Evolutionary conservation across 305 asterid genomes (phyloP).

Genomic region (Solanum hybrid): DNA sequence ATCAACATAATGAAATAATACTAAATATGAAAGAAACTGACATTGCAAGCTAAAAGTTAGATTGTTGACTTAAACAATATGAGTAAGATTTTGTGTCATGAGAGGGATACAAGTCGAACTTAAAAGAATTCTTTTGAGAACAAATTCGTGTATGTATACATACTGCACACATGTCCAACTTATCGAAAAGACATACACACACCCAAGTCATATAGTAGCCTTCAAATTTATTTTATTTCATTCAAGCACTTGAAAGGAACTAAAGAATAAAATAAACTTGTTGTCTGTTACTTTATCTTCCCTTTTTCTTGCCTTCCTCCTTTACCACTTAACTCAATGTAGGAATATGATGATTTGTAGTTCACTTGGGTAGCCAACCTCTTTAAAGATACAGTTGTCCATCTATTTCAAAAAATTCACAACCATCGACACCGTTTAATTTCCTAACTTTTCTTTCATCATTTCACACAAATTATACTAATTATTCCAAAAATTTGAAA

Average conservation of each 20-base stretch:
- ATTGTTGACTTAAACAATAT: neutral
- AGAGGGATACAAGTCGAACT: neutral
- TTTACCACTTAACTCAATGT: neutral
- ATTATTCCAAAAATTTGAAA: too few species aligned
- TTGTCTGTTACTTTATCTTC: neutral
- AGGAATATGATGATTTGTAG: neutral
- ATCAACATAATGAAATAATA: neutral
- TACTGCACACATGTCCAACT: neutral
- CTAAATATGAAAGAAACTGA: neutral
- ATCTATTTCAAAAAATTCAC: neutral
- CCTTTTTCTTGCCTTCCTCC: neutral
- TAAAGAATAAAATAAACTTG: neutral
- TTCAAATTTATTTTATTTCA: neutral
- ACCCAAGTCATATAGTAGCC: neutral
- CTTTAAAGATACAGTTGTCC: neutral
- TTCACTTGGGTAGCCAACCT: neutral
- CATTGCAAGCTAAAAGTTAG: neutral
- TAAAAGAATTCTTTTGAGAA: neutral
- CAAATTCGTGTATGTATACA: neutral
- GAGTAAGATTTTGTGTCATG: neutral
- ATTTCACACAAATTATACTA: neutral
- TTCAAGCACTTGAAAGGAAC: neutral
- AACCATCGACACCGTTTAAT: neutral
- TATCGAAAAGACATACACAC: neutral
- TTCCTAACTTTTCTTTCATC: neutral